A percentile compares a stretch with the other conserved stretches of the same genome.
phyloP scores from a whole-genome alignment of 768 basidiomycete genomes.

The Suillus placidus region DNA sequence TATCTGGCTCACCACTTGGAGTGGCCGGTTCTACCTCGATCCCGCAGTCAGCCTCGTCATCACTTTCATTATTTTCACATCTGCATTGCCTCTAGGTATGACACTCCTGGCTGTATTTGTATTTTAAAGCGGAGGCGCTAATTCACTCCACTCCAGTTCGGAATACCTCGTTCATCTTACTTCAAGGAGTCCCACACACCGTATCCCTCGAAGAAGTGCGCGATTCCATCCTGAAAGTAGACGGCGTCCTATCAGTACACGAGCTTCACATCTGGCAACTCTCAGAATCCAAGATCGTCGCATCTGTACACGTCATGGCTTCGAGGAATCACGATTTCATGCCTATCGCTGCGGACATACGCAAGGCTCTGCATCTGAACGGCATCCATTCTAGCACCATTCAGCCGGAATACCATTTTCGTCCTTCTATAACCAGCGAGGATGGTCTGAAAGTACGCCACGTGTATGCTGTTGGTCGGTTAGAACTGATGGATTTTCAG shows the following conservation, averaged over 20 bases:
- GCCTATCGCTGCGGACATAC: constrained; percentile 82
- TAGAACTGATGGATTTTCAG: constrained; percentile 31
- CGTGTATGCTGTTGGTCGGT: constrained; percentile 6
- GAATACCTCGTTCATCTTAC: constrained; percentile 90
- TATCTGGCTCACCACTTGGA: constrained; percentile 88
- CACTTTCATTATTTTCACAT: constrained; percentile 95
- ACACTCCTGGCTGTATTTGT: constrained; percentile 15
- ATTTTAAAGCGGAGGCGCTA: constrained; percentile 6
- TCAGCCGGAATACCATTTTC: constrained; percentile 78
- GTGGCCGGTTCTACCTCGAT: constrained; percentile 89
- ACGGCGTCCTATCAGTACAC: constrained; percentile 84
- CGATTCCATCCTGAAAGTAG: constrained; percentile 72
- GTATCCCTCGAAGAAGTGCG: constrained; percentile 88
- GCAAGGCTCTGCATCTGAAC: constrained; percentile 81
- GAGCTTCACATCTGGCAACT: constrained; percentile 98
- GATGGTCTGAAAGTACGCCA: constrained; percentile 51
- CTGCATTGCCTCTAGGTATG: constrained; percentile 86
- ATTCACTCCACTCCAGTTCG: constrained; percentile 51
- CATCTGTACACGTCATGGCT: constrained; percentile 92
- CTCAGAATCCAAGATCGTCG: constrained; percentile 92
- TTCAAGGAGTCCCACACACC: constrained; percentile 91
- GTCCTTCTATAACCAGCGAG: constrained; percentile 37
- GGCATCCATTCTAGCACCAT: constrained; percentile 96
- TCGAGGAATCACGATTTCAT: constrained; percentile 87
- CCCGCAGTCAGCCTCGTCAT: constrained; percentile 93